Evolutionary conservation across 176 grass and related monocot genomes (phyloP).

Genomic region (Carex scoparia): DNA sequence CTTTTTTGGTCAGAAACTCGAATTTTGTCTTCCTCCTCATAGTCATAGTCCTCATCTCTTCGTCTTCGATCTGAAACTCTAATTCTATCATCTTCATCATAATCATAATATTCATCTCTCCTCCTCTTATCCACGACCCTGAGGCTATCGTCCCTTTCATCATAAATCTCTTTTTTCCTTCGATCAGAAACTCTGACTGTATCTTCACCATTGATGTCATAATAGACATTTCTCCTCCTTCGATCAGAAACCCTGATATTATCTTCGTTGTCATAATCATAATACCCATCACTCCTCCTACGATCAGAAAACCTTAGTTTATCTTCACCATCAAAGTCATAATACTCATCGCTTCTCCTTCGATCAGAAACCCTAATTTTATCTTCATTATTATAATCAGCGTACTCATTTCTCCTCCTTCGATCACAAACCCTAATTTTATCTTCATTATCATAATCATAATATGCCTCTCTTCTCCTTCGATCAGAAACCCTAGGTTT

Average conservation of each 20-base stretch:
- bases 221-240: background rate
- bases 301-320: conserved; percentile 13
- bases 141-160: conserved; percentile 6
- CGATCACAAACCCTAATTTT: conserved; percentile 8
- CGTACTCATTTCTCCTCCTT: conserved; percentile 4
- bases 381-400: conserved; percentile 7
- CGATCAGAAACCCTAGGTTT: conserved; percentile 19
- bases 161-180: conserved; percentile 9
- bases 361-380: conserved; percentile 12
- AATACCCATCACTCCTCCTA: conserved; percentile 2
- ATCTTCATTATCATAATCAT: conserved; percentile 14
- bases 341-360: background rate
- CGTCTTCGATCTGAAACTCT: conserved; percentile 8
- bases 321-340: conserved; percentile 5
- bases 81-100: conserved; percentile 7
- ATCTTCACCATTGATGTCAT: conserved; percentile 18
- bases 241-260: conserved; percentile 13
- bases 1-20: background rate
- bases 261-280: conserved; percentile 20
- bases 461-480: conserved; percentile 5
- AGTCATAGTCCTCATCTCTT: conserved; percentile 1
- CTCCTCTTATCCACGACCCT: background rate
- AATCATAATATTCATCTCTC: conserved; percentile 11
- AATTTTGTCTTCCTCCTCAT: background rate
- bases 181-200: conserved; percentile 8